These are phyloP conservation scores for Moricandia arvensis DNA, from an alignment of 345 rosid species.

Conservation along the genomic window DNA sequence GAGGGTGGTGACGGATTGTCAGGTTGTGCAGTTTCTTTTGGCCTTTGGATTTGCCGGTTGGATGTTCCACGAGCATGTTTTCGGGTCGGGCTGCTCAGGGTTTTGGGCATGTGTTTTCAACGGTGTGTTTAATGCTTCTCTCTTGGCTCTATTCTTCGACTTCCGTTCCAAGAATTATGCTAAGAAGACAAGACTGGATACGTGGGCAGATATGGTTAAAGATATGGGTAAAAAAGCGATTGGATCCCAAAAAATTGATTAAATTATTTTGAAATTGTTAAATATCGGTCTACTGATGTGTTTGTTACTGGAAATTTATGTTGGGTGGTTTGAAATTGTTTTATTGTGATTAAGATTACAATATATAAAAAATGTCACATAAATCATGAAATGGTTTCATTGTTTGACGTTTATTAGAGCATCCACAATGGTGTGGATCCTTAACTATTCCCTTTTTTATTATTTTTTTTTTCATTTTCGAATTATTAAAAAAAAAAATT, in stretches of 20 bases:
- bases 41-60: slow-evolving; percentile 47
- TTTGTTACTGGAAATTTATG: neutral
- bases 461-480: no score
- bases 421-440: no score
- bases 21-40: slow-evolving; percentile 72
- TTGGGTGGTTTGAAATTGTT: neutral
- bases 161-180: slow-evolving; percentile 59
- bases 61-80: slow-evolving; percentile 56
- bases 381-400: neutral
- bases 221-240: neutral
- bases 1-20: slow-evolving; percentile 68
- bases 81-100: slow-evolving; percentile 64
- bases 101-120: slow-evolving; percentile 69
- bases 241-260: neutral
- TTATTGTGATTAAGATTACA: neutral
- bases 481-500: no score
- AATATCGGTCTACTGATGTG: neutral
- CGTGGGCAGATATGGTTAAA: neutral
- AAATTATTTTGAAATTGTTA: neutral
- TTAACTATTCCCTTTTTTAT: no score
- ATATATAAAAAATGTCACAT: neutral
- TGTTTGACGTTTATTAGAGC: neutral
- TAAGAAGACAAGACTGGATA: slow-evolving; percentile 2
- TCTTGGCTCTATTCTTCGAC: slow-evolving; percentile 60
- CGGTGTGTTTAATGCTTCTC: slow-evolving; percentile 61